Conservation (phyloP, 345 rosid genomes). For the Melaleuca quinquenervia region DNA sequence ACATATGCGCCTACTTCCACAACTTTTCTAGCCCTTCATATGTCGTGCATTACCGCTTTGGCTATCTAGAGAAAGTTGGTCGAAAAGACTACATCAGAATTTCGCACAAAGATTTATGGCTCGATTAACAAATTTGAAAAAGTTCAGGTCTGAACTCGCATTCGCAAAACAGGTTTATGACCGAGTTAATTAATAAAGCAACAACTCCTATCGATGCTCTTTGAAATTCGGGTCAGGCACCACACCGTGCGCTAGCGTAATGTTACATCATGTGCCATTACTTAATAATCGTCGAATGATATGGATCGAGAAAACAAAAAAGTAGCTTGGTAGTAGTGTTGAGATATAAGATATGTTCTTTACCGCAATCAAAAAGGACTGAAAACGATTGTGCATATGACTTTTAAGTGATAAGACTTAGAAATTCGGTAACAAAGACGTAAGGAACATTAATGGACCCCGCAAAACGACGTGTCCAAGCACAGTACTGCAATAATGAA, state of each 20-base stretch:
- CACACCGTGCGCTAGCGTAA: accelerated
- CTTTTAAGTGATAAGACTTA: background rate
- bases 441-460: background rate
- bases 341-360: background rate
- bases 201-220: background rate
- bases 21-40: background rate
- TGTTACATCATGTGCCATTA: background rate
- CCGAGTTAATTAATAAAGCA: background rate
- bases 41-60: background rate
- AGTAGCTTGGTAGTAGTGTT: background rate
- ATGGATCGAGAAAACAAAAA: background rate
- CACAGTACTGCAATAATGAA: background rate
- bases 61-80: too few species aligned
- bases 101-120: too few species aligned
- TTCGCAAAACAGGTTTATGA: accelerated
- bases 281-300: background rate
- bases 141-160: background rate
- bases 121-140: background rate
- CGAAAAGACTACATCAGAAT: too few species aligned
- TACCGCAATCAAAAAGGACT: background rate
- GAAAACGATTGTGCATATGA: background rate
- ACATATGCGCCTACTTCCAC: background rate
- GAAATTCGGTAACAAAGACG: background rate
- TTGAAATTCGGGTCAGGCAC: background rate
- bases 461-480: background rate